These are phyloP conservation scores for Triangularia verruculosa DNA, from an alignment of 2,329 filamentous ascomycete genomes.

Conservation along the genomic window DNA sequence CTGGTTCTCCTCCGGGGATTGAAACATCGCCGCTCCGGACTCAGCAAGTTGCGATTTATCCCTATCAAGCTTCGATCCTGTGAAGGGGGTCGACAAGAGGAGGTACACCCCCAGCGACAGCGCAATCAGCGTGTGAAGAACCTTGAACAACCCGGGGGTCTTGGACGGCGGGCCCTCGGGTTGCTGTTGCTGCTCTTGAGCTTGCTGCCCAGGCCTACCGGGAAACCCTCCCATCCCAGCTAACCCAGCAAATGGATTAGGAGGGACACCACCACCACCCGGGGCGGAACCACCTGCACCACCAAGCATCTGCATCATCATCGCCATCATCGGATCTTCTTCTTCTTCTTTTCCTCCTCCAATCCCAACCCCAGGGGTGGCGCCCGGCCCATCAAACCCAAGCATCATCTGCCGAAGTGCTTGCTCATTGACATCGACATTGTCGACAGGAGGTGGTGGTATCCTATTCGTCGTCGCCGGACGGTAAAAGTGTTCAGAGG, in stretches of 20 bases:
- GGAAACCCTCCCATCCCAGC: slow-evolving; percentile 13
- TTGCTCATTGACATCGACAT: slow-evolving; percentile 49
- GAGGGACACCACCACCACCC: slow-evolving; percentile 28
- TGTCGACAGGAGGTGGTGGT: slow-evolving; percentile 27
- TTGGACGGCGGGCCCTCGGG: slow-evolving; percentile 30
- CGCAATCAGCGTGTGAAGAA: slow-evolving; percentile 71
- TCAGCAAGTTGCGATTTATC: slow-evolving; percentile 6
- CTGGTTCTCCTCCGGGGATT: slow-evolving; percentile 25
- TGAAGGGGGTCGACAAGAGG: slow-evolving; percentile 64
- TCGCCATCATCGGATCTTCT: slow-evolving; percentile 68
- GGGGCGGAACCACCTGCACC: slow-evolving; percentile 31
- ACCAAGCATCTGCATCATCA: slow-evolving; percentile 72
- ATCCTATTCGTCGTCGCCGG: slow-evolving; percentile 47
- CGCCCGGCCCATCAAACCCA: slow-evolving; percentile 38
- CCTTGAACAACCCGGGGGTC: slow-evolving; percentile 59
- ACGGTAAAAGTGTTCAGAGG: slow-evolving; percentile 62
- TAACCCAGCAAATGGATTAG: slow-evolving; percentile 32
- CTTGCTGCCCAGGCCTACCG: slow-evolving; percentile 29
- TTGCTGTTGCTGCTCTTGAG: not conserved
- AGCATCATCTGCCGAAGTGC: slow-evolving; percentile 65
- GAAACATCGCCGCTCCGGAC: slow-evolving; percentile 1
- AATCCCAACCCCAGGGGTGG: not conserved
- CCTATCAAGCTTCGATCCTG: slow-evolving; percentile 61
- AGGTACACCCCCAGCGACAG: slow-evolving; percentile 69
- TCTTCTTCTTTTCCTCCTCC: not conserved